phyloP scores from a whole-genome alignment of 306 rosid species.

The Inga oerstediana region DNA sequence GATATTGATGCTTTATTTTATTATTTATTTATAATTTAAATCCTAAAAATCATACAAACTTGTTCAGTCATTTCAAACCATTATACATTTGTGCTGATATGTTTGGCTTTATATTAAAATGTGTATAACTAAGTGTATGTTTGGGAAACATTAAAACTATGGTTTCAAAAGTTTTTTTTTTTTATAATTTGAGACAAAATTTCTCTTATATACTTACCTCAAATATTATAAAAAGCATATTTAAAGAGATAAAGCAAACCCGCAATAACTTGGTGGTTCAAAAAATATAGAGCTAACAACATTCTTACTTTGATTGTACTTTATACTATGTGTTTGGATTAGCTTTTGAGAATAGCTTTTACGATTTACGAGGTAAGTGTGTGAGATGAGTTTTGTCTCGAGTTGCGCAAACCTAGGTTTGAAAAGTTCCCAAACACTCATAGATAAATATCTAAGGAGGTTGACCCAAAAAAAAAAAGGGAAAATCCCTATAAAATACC shows the following conservation, averaged over 20 bases:
- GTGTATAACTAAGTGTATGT: neutral
- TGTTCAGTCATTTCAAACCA: neutral
- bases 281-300: neutral
- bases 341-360: no score
- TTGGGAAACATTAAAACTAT: no score
- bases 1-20: neutral
- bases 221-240: no score
- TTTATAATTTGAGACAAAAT: rapidly evolving
- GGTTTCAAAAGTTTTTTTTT: no score
- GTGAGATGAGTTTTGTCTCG: no score
- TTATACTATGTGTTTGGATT: neutral
- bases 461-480: neutral
- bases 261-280: neutral
- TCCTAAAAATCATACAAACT: neutral
- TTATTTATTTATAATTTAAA: neutral
- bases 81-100: neutral
- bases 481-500: no score
- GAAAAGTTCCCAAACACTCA: no score
- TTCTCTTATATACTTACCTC: no score
- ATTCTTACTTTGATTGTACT: neutral
- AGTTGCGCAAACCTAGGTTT: no score
- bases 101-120: neutral
- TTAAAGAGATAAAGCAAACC: no score
- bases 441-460: neutral
- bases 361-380: no score